phyloP scores from a whole-genome alignment of 805 yeast species.

The Myxozyma monticola region DNA sequence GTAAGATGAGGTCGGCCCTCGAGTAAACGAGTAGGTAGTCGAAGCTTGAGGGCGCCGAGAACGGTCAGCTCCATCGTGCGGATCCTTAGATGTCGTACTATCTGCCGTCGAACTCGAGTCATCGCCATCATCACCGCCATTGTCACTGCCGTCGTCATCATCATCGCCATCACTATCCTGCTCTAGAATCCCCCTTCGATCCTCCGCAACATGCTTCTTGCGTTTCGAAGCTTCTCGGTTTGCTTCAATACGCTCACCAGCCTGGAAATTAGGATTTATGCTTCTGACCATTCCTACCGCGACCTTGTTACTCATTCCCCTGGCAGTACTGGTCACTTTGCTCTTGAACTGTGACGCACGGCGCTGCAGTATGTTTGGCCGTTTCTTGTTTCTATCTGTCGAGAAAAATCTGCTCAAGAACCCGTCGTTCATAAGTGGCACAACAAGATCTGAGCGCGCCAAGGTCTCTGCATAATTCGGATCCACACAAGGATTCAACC shows the following conservation, averaged over 20 bases:
- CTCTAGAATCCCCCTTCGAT: constrained; percentile 1
- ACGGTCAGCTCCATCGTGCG: not conserved
- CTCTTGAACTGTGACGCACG: not conserved
- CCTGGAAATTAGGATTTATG: constrained; percentile 19
- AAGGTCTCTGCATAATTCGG: constrained; percentile 37
- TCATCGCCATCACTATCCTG: constrained; percentile 1
- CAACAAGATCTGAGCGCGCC: constrained; percentile 35
- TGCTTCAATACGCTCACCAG: constrained; percentile 22
- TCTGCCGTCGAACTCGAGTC: not conserved
- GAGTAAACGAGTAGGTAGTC: constrained; percentile 14
- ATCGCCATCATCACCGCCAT: not conserved
- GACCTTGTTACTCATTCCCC: not conserved
- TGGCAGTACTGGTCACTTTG: not conserved
- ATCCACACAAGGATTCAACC: constrained; percentile 79
- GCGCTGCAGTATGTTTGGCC: constrained; percentile 4
- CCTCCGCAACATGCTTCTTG: constrained; percentile 3
- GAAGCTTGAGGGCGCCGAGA: constrained; percentile 2
- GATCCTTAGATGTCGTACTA: not conserved
- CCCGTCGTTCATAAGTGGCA: constrained; percentile 24
- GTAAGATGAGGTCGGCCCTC: constrained; percentile 11
- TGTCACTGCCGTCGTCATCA: constrained; percentile 6
- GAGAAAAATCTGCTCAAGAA: constrained; percentile 9
- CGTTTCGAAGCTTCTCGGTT: constrained; percentile 5
- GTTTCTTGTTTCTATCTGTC: not conserved
- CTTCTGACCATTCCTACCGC: constrained; percentile 4